Conservation (phyloP, 2,329 filamentous ascomycete genomes). For the Talaromyces sp. region DNA sequence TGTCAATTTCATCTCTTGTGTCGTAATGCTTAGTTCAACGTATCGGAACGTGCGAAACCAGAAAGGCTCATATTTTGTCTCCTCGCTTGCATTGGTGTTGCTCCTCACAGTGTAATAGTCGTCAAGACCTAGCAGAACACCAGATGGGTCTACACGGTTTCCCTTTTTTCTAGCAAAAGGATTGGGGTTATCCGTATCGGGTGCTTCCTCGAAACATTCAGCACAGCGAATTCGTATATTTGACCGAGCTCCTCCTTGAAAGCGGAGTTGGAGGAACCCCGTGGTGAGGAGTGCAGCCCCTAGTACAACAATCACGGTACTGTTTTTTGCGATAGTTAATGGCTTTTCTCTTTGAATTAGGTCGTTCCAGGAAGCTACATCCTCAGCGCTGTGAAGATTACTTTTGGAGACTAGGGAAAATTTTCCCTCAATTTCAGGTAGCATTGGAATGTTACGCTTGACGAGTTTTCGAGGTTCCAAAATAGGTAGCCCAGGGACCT, state of each 20-base stretch:
- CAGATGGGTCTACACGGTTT: background rate
- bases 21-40: background rate
- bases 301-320: conserved; percentile 9
- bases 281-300: background rate
- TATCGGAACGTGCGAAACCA: background rate
- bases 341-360: background rate
- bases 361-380: background rate
- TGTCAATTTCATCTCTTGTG: background rate
- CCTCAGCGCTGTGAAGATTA: background rate
- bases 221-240: background rate
- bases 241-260: background rate
- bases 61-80: background rate
- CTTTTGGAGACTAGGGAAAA: background rate
- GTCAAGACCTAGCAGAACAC: background rate
- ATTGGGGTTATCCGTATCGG: background rate
- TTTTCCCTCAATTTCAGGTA: conserved; percentile 9
- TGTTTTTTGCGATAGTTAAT: background rate
- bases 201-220: background rate
- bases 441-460: conserved; percentile 9
- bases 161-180: background rate
- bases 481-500: conserved; percentile 15
- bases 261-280: background rate
- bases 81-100: background rate
- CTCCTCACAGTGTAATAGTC: background rate
- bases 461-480: conserved; percentile 10